Evolutionary conservation across 305 asterid species (phyloP).

Genomic region (Fraxinus ornus): DNA sequence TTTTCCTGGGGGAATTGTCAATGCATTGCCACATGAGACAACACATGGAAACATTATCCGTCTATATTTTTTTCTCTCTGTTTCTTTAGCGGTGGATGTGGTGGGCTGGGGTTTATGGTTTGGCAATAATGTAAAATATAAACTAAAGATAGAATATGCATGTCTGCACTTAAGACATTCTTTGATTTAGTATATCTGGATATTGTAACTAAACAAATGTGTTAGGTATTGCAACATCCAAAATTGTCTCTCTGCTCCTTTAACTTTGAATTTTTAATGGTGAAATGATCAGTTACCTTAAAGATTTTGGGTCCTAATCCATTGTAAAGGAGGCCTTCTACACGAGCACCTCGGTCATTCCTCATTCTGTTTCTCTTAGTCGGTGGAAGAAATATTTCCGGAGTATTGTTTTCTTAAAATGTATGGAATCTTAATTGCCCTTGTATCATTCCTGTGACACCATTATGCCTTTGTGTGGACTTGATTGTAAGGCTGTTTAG

Average conservation of each 20-base stretch:
- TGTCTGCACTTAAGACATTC: not conserved
- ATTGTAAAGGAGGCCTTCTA: not conserved
- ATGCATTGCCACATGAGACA: not conserved
- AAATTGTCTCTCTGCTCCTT: not conserved
- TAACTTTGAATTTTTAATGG: not conserved
- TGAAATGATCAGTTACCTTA: not conserved
- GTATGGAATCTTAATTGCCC: not conserved
- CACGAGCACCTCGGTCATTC: not conserved
- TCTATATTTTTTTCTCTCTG: too few species aligned
- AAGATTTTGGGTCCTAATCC: not conserved
- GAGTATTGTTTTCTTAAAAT: not conserved
- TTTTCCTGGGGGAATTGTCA: not conserved
- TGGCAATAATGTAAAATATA: not conserved
- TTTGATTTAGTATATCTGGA: not conserved
- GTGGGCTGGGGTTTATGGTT: not conserved
- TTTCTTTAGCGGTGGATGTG: not conserved
- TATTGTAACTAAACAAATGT: not conserved
- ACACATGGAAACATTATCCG: not conserved
- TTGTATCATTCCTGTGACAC: not conserved
- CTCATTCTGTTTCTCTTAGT: not conserved
- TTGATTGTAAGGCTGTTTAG: not conserved
- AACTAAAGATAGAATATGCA: not conserved
- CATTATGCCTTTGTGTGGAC: not conserved
- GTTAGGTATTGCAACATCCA: not conserved
- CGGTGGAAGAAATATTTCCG: not conserved